Conservation (phyloP, 352 stramenopile species). For the Phytophthora lateralis region DNA sequence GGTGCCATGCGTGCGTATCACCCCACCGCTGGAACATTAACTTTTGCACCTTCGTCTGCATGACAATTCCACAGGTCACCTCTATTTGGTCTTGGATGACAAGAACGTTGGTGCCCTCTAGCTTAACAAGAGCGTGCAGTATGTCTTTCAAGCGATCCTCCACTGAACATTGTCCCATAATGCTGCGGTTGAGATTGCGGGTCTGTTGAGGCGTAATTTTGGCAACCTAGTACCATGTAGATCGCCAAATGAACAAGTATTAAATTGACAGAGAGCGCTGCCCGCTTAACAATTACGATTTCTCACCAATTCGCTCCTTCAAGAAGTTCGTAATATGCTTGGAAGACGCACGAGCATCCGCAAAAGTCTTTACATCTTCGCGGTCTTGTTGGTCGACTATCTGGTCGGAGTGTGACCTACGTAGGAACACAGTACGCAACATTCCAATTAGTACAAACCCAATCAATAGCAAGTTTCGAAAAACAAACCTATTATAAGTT, state of each 20-base stretch:
- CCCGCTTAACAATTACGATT: background rate
- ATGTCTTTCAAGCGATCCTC: conserved; percentile 18
- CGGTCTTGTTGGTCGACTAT: background rate
- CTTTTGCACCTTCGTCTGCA: conserved; percentile 25
- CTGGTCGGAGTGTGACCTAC: no score
- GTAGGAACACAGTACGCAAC: no score
- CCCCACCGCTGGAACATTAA: conserved; percentile 24
- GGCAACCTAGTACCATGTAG: conserved; percentile 1
- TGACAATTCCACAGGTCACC: conserved; percentile 16
- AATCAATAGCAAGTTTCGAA: no score
- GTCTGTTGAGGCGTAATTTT: conserved; percentile 12
- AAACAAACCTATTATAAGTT: no score
- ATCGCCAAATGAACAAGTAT: background rate
- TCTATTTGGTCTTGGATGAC: conserved; percentile 30
- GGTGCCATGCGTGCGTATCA: conserved; percentile 17
- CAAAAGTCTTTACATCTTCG: background rate
- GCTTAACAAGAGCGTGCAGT: conserved; percentile 12
- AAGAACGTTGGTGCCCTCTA: conserved; percentile 14
- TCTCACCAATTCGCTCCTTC: conserved; percentile 8
- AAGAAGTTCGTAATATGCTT: background rate
- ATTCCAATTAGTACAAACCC: no score
- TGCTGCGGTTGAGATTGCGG: conserved; percentile 14
- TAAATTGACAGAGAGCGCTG: background rate
- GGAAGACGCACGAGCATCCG: background rate
- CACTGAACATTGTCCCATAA: background rate